Evolutionary conservation across 2,329 filamentous ascomycete species (phyloP).

Genomic region (Aspergillus sp.): DNA sequence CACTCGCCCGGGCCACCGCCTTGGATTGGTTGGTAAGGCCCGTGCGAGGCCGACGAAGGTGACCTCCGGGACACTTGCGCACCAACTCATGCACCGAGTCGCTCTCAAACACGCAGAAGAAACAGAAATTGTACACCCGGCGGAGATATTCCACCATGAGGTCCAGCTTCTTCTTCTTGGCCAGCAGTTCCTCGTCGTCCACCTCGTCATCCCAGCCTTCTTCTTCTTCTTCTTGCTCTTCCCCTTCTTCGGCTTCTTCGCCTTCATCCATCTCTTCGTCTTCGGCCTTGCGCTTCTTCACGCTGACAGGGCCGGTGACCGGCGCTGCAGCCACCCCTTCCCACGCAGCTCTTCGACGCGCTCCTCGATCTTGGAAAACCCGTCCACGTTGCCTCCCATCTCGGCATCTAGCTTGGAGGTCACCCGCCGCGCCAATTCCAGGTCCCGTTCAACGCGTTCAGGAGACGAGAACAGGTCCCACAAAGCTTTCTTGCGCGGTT

Average conservation of each 20-base stretch:
- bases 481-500: conserved; percentile 85
- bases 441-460: conserved; percentile 84
- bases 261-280: conserved; percentile 51
- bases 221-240: conserved; percentile 57
- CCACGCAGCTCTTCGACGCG: conserved; percentile 72
- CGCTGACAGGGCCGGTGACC: conserved; percentile 31
- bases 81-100: conserved; percentile 94
- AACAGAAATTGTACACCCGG: conserved; percentile 96
- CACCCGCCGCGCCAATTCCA: conserved; percentile 72
- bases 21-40: conserved; percentile 77
- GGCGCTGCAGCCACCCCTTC: conserved; percentile 65
- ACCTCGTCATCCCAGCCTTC: conserved; percentile 53
- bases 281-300: conserved; percentile 51
- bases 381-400: conserved; percentile 68
- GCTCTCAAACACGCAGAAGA: conserved; percentile 98
- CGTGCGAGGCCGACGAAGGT: conserved; percentile 80
- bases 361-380: conserved; percentile 72
- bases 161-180: conserved; percentile 95
- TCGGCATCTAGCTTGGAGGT: conserved; percentile 79
- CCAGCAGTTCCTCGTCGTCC: conserved; percentile 80
- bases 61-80: conserved; percentile 93
- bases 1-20: conserved; percentile 76
- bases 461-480: conserved; percentile 96
- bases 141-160: conserved; percentile 93
- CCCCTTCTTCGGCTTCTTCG: conserved; percentile 71